phyloP scores from a whole-genome alignment of 768 basidiomycete species.

The Suillus alpinus region DNA sequence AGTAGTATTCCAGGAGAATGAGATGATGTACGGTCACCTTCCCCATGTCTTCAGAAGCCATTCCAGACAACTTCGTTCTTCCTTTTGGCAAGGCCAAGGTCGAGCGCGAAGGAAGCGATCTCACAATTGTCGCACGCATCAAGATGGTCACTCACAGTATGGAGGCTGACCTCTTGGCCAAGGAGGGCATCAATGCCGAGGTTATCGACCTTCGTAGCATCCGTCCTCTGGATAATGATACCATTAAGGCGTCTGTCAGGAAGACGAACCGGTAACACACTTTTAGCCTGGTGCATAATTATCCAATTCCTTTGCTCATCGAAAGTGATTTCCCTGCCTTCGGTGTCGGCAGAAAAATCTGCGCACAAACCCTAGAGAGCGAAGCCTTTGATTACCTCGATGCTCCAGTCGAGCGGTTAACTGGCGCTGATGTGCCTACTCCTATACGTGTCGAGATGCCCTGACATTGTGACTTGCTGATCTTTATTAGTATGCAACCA shows the following conservation, averaged over 20 bases:
- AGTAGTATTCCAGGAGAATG: too few species aligned
- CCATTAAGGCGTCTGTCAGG: constrained; percentile 94
- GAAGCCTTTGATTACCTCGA: constrained; percentile 98
- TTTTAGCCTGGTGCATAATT: not conserved
- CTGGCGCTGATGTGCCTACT: constrained; percentile 96
- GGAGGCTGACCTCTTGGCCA: constrained; percentile 87
- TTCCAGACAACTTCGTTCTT: too few species aligned
- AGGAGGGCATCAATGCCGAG: constrained; percentile 96
- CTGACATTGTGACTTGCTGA: constrained; percentile 9
- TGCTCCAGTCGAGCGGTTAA: constrained; percentile 95
- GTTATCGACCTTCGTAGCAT: constrained; percentile 96
- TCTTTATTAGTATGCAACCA: constrained; percentile 73
- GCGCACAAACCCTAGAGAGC: constrained; percentile 94
- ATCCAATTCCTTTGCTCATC: constrained; percentile 42
- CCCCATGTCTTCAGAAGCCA: too few species aligned
- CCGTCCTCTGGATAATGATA: constrained; percentile 95
- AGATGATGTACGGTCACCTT: too few species aligned
- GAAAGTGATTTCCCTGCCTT: constrained; percentile 99
- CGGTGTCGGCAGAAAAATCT: constrained; percentile 97
- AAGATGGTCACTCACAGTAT: constrained; percentile 95
- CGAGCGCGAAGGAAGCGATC: too few species aligned
- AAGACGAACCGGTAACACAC: constrained; percentile 86
- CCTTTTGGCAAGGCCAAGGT: too few species aligned
- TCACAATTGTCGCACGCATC: constrained; percentile 97
- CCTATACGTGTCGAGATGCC: constrained; percentile 54